Evolutionary conservation across 2,329 filamentous ascomycete genomes (phyloP).

Genomic region (Gnomoniopsis sp.): DNA sequence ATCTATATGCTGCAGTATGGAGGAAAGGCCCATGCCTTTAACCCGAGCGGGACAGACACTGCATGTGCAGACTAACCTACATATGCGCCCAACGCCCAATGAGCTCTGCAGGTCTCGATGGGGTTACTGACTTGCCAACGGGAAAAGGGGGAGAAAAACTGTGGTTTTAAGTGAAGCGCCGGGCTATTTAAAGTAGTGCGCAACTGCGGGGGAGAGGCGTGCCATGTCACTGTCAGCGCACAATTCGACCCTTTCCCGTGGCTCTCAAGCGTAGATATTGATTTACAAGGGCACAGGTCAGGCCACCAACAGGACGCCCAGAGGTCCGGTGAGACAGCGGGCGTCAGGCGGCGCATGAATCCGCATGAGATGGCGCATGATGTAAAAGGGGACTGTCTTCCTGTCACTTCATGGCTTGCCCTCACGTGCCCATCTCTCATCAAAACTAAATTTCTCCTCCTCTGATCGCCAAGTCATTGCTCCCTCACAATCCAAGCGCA

Average conservation of each 20-base stretch:
- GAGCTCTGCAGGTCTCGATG: not conserved
- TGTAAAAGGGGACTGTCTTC: not conserved
- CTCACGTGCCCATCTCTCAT: not conserved
- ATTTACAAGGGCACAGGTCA: not conserved
- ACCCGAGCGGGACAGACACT: no score
- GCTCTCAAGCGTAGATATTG: not conserved
- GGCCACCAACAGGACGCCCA: not conserved
- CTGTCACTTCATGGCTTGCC: not conserved
- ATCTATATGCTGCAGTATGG: no score
- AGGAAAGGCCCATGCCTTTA: not conserved
- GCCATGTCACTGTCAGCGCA: not conserved
- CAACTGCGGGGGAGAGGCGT: not conserved
- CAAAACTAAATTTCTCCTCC: no score
- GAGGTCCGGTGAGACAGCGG: not conserved
- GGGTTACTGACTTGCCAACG: not conserved
- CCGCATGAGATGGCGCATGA: not conserved
- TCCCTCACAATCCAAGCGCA: no score
- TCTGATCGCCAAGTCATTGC: no score
- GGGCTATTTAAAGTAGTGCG: not conserved
- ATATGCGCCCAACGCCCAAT: not conserved
- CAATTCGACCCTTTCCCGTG: not conserved
- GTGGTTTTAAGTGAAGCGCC: not conserved
- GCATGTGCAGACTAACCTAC: not conserved
- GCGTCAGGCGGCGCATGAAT: not conserved
- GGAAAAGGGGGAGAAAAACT: not conserved